Percentiles rank a stretch among this genome's conserved stretches.
These are phyloP conservation scores for Eucalyptus microcorys DNA, from an alignment of 345 rosid genomes.

Conservation along the genomic window DNA sequence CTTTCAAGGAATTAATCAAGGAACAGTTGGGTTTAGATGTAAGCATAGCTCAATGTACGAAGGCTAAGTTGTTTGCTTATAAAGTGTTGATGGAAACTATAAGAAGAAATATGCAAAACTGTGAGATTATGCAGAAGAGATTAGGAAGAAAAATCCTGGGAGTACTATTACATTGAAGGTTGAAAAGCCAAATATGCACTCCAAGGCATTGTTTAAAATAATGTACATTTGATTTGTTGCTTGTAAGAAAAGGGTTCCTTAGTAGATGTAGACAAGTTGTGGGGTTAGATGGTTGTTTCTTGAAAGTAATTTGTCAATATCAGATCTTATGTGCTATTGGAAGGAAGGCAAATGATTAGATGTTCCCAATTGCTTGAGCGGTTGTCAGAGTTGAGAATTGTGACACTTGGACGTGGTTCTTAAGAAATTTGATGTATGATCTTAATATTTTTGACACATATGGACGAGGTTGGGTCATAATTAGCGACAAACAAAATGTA, in stretches of 20 bases:
- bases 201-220: not conserved
- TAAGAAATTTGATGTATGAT: too few species aligned
- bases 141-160: rapidly evolving
- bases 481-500: not conserved
- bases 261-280: not conserved
- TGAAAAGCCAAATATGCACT: too few species aligned
- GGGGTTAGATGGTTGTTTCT: not conserved
- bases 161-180: not conserved
- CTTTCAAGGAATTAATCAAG: too few species aligned
- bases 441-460: too few species aligned
- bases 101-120: not conserved
- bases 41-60: too few species aligned
- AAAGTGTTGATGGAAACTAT: not conserved
- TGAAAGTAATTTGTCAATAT: too few species aligned
- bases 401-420: rapidly evolving
- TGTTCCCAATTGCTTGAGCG: too few species aligned
- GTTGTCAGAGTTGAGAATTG: too few species aligned
- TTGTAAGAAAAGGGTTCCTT: not conserved
- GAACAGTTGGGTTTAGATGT: not conserved
- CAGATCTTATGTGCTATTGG: too few species aligned
- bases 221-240: too few species aligned
- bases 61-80: too few species aligned
- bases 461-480: not conserved
- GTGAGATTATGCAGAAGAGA: not conserved
- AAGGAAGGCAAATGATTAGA: too few species aligned